Percentiles rank a stretch among this genome's conserved stretches.
Evolutionary conservation across 176 grass and related monocot species (phyloP).

Genomic region (Microstegium vimineum): DNA sequence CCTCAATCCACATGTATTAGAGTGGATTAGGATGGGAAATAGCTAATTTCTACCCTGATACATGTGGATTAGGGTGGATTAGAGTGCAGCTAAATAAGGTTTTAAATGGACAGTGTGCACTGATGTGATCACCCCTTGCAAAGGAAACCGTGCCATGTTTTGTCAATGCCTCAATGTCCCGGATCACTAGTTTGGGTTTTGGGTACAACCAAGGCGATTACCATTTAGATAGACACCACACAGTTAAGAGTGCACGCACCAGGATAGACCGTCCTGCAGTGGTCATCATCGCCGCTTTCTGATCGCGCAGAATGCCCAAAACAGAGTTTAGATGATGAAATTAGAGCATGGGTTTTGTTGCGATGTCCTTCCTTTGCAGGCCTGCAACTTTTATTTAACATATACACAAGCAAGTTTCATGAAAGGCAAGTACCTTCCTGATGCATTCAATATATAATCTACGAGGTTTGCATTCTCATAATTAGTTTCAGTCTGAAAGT

Average conservation of each 20-base stretch:
- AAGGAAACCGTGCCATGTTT: not conserved
- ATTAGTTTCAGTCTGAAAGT: not conserved
- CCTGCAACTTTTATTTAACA: not conserved
- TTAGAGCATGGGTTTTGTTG: not conserved
- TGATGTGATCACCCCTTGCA: not conserved
- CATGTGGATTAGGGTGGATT: not conserved
- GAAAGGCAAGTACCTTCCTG: not conserved
- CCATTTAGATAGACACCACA: not conserved
- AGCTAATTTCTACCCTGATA: not conserved
- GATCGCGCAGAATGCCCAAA: not conserved
- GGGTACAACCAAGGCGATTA: not conserved
- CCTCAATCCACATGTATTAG: not conserved
- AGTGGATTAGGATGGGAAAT: not conserved
- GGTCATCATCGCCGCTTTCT: not conserved
- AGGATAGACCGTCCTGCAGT: not conserved
- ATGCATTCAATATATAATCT: not conserved
- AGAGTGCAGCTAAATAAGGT: not conserved
- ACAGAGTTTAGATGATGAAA: not conserved
- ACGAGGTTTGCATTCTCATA: not conserved
- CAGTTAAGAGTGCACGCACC: too few species aligned
- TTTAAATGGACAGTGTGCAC: not conserved
- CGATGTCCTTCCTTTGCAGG: not conserved
- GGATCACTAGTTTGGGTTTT: not conserved
- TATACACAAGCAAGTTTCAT: not conserved
- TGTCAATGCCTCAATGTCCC: not conserved